Base-by-base conservation (phyloP, 208 protist genomes). In the Vickermania ingenoplastis region DNA sequence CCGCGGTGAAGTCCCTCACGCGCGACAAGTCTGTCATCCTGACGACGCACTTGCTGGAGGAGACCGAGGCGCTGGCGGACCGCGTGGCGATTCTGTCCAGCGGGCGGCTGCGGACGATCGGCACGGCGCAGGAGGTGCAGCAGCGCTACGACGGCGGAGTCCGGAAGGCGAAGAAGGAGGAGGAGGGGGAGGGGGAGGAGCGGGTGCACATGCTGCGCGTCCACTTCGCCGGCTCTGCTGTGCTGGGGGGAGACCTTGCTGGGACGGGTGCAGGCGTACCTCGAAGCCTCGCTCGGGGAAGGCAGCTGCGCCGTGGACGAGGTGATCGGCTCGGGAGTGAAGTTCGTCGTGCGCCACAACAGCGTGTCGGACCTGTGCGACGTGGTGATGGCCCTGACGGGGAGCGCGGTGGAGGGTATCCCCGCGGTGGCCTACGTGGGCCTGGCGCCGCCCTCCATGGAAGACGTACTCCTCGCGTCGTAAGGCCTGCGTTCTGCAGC, bases 11-110 rank as follows among this genome's bases (percentile, higher is more conserved):
- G 23, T 67, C 67, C 29, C 81, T 91, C 27, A 77, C 72, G 21
- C 36, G 25, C 14, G 41, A 66, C 41, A 86, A 81, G 59, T 89
- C 83, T 5, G 77, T 93, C 24, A 31, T 92, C 26, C 56, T 92
- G 56, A 88, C 77, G 49, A 96, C 94, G 31, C 94, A 97, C 73
- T 72, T 89, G 2, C 79, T n/a, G n/a, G n/a, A n/a, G n/a, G n/a
- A n/a, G n/a, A n/a, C n/a, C n/a, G n/a, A n/a, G n/a, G n/a, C n/a
- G 97, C 60, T 87, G 94, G 26, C 93, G 97, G 73, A 74, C 74
- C 25, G 89, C 96, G 55, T 83, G 86, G 3, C 67, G 97, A 22
- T 73, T 77, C 25, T 59, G n/a, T n/a, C n/a, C n/a, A n/a, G n/a
- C n/a, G n/a, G n/a, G n/a, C n/a, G n/a, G n/a, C n/a, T n/a, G n/a